Evolutionary conservation across 139 green algal species (phyloP).

Genomic region (Tetraselmis striata): DNA sequence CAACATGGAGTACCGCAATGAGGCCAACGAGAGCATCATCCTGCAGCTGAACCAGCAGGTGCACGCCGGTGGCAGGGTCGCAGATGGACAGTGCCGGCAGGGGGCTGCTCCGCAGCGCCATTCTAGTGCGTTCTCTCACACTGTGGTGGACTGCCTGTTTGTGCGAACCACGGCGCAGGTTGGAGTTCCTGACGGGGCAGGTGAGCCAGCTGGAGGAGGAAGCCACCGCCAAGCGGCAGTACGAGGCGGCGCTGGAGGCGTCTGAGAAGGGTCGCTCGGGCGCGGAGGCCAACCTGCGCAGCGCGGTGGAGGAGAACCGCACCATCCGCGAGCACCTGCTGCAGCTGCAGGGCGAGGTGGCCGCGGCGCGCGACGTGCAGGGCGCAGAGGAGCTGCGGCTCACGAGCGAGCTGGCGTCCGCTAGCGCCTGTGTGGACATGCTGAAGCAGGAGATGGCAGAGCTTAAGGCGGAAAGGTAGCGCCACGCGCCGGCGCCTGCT

Average conservation of each 20-base stretch:
- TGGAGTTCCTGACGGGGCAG: constrained; percentile 32
- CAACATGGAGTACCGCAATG: constrained; percentile 40
- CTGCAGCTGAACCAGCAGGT: constrained; percentile 59
- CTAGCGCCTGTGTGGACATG: not conserved
- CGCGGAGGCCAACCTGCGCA: not conserved
- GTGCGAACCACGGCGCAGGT: too few species aligned
- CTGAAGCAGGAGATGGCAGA: constrained; percentile 8
- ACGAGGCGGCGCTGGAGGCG: constrained; percentile 4
- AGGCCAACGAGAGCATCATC: constrained; percentile 59
- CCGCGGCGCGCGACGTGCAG: not conserved
- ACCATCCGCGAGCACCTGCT: not conserved
- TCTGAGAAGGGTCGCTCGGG: not conserved
- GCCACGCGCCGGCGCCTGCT: too few species aligned
- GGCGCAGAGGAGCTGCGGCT: not conserved
- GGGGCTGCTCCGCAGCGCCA: too few species aligned
- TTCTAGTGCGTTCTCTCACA: too few species aligned
- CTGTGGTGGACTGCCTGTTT: too few species aligned
- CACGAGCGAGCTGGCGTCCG: constrained; percentile 5
- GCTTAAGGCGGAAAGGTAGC: not conserved
- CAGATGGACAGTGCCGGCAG: too few species aligned
- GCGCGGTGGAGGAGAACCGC: constrained; percentile 7
- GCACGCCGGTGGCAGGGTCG: too few species aligned
- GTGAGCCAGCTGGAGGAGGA: constrained; percentile 19
- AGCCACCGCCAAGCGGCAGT: constrained; percentile 4
- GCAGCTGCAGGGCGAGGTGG: not conserved